Base-by-base conservation (phyloP, 305 asterid species). In the Plantago coronopus region DNA sequence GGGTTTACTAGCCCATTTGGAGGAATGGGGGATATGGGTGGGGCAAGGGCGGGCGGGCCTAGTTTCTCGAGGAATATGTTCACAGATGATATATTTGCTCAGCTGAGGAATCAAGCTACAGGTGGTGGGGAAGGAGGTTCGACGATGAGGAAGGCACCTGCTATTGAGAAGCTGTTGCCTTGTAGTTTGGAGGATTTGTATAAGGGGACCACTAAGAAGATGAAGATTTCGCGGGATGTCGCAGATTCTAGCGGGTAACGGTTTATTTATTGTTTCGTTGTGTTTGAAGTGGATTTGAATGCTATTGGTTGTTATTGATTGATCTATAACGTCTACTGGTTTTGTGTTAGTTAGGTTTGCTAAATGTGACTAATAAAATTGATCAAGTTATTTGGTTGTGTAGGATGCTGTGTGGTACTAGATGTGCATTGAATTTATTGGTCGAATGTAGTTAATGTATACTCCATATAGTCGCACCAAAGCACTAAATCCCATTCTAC, bases 101-200 rank as follows among this genome's bases (percentile, higher is more conserved):
- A 76, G 17, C 73, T 83, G 31, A 74, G 94, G 77, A 75, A 67
- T 66, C 82, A 84, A 0, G 47, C 77, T 16, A 64, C 78, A 1
- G 71, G 78, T 17, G 85, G 75, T 46, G 96, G 78, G 48, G 96
- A 77, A 57, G 91, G 89, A 14, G 83, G 80, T 37, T 73, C 86
- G 0, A 68, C 74, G 31, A 61, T 65, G 22, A 71, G 95, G 59
- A 88, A 81, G 71, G 95, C 84, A 1, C 74, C 86, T 1, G 79
- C 93, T 0, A 81, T 85, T 56, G 96, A 88, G 72, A 76, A 89
- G 70, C 66, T 68, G 21, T 54, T 88, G 73, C 95, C 84, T 0
- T 88, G 96, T 69, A 79, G 87, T 69, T 79, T 88, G 89, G 96
- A 88, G 79, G 96, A 88, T 76, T 79, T 88, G 76, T 83, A 83